phyloP scores from a whole-genome alignment of 2,329 filamentous ascomycete genomes.

The Colletotrichum lini region DNA sequence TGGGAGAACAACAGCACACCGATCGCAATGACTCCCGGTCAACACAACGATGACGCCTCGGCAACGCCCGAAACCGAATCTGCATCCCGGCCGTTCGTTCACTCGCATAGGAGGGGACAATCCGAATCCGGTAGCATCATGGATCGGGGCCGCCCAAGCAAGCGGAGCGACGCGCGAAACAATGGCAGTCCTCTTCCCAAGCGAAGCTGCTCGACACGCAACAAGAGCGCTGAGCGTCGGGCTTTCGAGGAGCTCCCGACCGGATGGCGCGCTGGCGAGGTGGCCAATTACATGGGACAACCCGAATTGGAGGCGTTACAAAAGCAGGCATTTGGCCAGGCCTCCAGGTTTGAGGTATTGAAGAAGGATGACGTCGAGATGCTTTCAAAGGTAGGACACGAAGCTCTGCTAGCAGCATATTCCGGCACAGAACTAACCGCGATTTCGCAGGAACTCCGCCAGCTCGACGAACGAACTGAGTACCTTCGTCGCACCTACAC shows the following conservation, averaged over 20 bases:
- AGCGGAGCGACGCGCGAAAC: conserved; percentile 61
- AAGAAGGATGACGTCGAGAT: conserved; percentile 73
- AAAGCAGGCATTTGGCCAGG: conserved; percentile 74
- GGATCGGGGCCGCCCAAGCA: conserved; percentile 74
- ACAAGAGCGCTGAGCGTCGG: conserved; percentile 65
- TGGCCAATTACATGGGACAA: conserved; percentile 60
- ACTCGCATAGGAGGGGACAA: conserved; percentile 65
- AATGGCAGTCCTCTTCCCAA: conserved; percentile 56
- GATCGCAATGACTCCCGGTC: conserved; percentile 48
- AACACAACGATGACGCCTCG: conserved; percentile 46
- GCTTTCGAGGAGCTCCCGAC: conserved; percentile 74
- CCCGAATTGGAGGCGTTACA: conserved; percentile 67
- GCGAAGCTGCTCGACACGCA: conserved; percentile 51
- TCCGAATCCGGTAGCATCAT: conserved; percentile 73
- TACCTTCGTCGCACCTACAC: conserved; percentile 84
- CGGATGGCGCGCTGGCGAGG: conserved; percentile 70
- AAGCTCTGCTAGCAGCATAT: not conserved
- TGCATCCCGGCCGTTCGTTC: conserved; percentile 47
- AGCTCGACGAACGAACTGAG: conserved; percentile 83
- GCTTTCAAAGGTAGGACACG: conserved; percentile 70
- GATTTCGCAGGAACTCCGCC: conserved; percentile 74
- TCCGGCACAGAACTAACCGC: conserved; percentile 18
- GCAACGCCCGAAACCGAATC: conserved; percentile 50
- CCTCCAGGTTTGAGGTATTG: conserved; percentile 76
- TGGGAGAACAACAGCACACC: conserved; percentile 55